Conservation (phyloP, 306 rosid species). For the Lagenaria siceraria region DNA sequence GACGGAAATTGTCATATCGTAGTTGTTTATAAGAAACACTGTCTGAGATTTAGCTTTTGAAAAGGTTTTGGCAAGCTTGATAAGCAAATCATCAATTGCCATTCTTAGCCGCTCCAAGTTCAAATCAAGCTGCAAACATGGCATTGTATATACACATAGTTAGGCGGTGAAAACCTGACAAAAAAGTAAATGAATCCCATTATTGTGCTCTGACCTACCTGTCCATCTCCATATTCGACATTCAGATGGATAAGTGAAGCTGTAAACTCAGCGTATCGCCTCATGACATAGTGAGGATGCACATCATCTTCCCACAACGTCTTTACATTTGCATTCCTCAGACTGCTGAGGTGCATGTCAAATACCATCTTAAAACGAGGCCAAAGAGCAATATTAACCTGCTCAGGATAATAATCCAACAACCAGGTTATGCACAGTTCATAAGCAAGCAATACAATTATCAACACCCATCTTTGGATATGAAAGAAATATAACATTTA, state of each 20-base stretch:
- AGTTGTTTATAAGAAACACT: slow-evolving; percentile 89
- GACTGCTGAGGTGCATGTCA: slow-evolving; percentile 90
- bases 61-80: slow-evolving; percentile 88
- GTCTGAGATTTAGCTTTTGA: slow-evolving; percentile 62
- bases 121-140: slow-evolving; percentile 63
- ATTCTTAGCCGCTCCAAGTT: slow-evolving; percentile 85
- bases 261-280: slow-evolving; percentile 96
- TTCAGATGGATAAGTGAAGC: slow-evolving; percentile 89
- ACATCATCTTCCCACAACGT: slow-evolving; percentile 96
- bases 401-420: slow-evolving; percentile 20
- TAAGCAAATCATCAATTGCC: slow-evolving; percentile 89
- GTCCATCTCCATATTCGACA: slow-evolving; percentile 86
- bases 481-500: not conserved
- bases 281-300: slow-evolving; percentile 96
- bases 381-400: slow-evolving; percentile 90
- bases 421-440: slow-evolving; percentile 8
- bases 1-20: slow-evolving; percentile 90
- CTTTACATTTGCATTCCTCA: slow-evolving; percentile 74
- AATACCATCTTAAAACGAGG: slow-evolving; percentile 97
- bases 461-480: not conserved
- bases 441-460: not conserved
- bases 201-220: slow-evolving; percentile 36
- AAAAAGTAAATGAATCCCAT: not conserved
- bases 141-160: not conserved
- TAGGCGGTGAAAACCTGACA: not conserved